Evolutionary conservation across 2,329 filamentous ascomycete species (phyloP).

Genomic region (Aspergillus sclerotialis): DNA sequence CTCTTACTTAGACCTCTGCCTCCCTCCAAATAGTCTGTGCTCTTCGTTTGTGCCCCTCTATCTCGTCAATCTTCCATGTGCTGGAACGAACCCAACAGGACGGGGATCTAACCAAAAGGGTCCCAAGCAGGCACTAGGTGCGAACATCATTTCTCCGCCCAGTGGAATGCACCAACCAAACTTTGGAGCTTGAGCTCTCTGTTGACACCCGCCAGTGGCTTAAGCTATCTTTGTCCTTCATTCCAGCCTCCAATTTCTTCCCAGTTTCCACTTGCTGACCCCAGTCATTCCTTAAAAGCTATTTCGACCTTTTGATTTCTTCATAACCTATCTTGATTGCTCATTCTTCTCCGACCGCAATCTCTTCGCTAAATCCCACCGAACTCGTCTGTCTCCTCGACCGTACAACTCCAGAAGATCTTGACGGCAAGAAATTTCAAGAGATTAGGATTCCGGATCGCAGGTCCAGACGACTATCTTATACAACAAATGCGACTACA

Average conservation of each 20-base stretch:
- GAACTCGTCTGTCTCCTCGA: background rate
- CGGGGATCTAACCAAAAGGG: no score
- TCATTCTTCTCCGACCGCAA: constrained; percentile 4
- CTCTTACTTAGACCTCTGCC: no score
- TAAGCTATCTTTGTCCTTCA: constrained; percentile 4
- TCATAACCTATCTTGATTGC: background rate
- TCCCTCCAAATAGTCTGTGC: no score
- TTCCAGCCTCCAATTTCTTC: constrained; percentile 1
- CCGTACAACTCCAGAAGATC: background rate
- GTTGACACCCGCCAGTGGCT: no score
- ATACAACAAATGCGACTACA: constrained; percentile 19
- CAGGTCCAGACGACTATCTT: background rate
- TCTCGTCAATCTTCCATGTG: no score
- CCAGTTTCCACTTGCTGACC: no score
- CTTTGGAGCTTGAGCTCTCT: constrained; percentile 1
- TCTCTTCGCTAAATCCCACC: no score
- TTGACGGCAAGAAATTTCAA: background rate
- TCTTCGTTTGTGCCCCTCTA: no score
- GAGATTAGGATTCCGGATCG: background rate
- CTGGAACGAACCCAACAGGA: no score
- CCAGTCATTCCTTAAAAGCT: no score
- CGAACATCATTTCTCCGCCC: constrained; percentile 3
- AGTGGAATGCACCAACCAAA: constrained; percentile 4
- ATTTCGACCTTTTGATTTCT: no score
- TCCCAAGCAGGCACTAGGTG: no score